Percentiles rank a stretch among this genome's conserved stretches.
phyloP scores from a whole-genome alignment of 2,329 filamentous ascomycete genomes.

The Trichophyton benhamiae region DNA sequence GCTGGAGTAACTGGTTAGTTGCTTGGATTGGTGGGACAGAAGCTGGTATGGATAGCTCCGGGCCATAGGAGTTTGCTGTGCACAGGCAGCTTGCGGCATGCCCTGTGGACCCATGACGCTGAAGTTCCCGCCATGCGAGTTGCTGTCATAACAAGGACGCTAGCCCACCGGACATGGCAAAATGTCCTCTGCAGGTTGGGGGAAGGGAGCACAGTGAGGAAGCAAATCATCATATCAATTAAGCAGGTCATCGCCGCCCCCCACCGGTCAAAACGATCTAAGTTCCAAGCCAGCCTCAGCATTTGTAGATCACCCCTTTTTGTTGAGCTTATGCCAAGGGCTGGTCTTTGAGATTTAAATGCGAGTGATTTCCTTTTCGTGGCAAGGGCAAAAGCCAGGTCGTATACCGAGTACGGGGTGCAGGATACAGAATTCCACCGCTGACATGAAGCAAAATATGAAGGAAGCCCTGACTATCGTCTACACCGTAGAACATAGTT shows the following conservation, averaged over 20 bases:
- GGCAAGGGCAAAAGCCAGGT: background rate
- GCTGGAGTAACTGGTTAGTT: background rate
- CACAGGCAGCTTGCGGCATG: background rate
- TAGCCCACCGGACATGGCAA: background rate
- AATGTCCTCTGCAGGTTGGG: background rate
- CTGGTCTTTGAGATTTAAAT: background rate
- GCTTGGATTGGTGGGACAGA: background rate
- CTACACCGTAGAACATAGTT: too few relatives aligned
- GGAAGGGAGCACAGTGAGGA: background rate
- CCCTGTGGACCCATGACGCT: background rate
- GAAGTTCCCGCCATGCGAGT: too few relatives aligned
- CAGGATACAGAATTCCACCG: background rate
- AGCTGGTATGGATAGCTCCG: background rate
- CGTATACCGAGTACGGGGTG: background rate
- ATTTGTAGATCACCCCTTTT: background rate
- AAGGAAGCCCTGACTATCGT: background rate
- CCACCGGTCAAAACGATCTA: background rate
- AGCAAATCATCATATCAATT: background rate
- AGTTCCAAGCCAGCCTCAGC: background rate
- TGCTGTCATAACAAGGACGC: background rate
- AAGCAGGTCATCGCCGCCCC: too few relatives aligned
- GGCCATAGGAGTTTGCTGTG: background rate
- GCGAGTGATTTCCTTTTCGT: background rate
- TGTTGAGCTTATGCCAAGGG: background rate
- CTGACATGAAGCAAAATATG: background rate